These are phyloP conservation scores for Talaromyces islandicus DNA, from an alignment of 2,329 filamentous ascomycete species.

Conservation along the genomic window DNA sequence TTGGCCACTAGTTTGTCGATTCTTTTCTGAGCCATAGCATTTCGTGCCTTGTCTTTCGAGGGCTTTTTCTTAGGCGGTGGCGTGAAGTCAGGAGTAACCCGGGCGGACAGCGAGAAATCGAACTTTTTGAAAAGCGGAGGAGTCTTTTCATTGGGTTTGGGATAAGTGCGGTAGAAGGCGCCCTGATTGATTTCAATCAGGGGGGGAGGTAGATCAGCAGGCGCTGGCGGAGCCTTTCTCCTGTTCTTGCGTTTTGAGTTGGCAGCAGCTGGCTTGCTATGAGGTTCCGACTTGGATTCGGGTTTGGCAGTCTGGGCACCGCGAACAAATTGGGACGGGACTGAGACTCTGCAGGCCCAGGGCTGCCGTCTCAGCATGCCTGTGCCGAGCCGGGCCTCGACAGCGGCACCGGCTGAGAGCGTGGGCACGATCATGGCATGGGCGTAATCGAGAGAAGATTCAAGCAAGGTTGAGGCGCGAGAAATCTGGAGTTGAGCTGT, in stretches of 20 bases:
- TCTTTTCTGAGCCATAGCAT: no score
- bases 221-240: not conserved
- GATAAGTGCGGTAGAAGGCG: conserved; percentile 77
- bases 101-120: conserved; percentile 62
- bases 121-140: conserved; percentile 68
- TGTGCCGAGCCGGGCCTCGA: conserved; percentile 9
- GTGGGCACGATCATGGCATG: not conserved
- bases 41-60: not conserved
- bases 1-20: not conserved
- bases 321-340: conserved; percentile 11
- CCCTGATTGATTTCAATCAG: conserved; percentile 69
- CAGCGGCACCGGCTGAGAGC: not conserved
- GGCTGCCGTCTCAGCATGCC: conserved; percentile 24
- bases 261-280: conserved; percentile 11
- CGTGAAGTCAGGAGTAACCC: conserved; percentile 6
- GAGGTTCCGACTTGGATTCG: not conserved
- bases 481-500: not conserved
- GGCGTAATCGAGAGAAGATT: not conserved
- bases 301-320: not conserved
- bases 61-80: not conserved
- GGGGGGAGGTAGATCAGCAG: conserved; percentile 30
- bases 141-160: conserved; percentile 53
- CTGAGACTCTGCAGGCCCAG: conserved; percentile 9
- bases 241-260: not conserved
- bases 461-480: not conserved